Conservation (phyloP, 306 rosid genomes). For the Vigna unguiculata region DNA sequence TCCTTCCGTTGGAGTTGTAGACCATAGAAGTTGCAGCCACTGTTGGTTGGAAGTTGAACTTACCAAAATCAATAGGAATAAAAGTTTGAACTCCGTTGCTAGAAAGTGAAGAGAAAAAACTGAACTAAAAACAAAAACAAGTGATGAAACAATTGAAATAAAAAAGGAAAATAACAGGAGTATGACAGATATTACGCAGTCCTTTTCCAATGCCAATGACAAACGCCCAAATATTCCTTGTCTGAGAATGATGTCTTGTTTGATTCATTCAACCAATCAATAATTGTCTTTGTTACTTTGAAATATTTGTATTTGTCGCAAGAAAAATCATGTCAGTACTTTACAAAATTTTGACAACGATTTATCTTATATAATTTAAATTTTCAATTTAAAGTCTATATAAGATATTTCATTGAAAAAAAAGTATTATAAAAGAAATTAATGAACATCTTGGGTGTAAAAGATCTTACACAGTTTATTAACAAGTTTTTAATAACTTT, state of each 20-base stretch:
- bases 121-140: background rate
- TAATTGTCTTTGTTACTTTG: background rate
- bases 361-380: background rate
- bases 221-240: constrained; percentile 29
- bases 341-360: background rate
- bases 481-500: no score
- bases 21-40: constrained; percentile 51
- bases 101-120: background rate
- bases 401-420: background rate
- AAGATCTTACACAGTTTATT: no score
- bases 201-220: constrained; percentile 32
- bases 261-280: constrained; percentile 6
- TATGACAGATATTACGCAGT: constrained; percentile 2
- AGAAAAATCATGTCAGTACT: background rate
- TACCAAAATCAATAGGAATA: background rate
- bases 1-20: constrained; percentile 44
- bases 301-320: background rate
- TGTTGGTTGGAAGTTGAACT: constrained; percentile 34
- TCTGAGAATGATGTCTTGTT: constrained; percentile 33
- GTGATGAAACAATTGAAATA: constrained; percentile 23
- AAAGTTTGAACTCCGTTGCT: background rate
- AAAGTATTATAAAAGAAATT: background rate
- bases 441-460: no score
- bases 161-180: constrained; percentile 13
- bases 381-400: background rate